phyloP scores from a whole-genome alignment of 2,329 filamentous ascomycete species.

The Aspergillus ochraceus region DNA sequence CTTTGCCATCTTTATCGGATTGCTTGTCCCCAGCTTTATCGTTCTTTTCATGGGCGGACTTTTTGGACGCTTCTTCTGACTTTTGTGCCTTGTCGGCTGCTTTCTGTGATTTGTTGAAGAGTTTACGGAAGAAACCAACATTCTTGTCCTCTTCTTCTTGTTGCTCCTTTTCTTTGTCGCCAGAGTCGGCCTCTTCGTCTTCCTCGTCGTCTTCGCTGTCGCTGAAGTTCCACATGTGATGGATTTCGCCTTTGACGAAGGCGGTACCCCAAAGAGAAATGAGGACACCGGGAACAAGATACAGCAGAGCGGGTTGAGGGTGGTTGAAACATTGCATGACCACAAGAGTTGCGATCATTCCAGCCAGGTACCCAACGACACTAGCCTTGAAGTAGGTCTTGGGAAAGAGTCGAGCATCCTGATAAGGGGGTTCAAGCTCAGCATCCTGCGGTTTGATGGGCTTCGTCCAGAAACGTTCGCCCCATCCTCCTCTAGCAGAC shows the following conservation, averaged over 20 bases:
- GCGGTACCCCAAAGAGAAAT: constrained; percentile 74
- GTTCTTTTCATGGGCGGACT: neutral
- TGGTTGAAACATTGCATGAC: constrained; percentile 77
- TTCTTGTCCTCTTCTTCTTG: constrained; percentile 47
- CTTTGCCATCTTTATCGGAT: constrained; percentile 27
- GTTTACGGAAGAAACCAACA: constrained; percentile 26
- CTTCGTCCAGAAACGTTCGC: constrained; percentile 76
- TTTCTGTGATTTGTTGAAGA: constrained; percentile 26
- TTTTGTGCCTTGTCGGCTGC: constrained; percentile 5
- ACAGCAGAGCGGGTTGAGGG: constrained; percentile 86
- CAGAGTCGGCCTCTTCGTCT: constrained; percentile 17
- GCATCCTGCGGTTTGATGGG: constrained; percentile 24
- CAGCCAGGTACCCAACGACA: constrained; percentile 72
- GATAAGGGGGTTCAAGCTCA: constrained; percentile 35
- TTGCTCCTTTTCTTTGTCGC: constrained; percentile 13
- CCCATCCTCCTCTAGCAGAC: constrained; percentile 73
- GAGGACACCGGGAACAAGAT: constrained; percentile 85
- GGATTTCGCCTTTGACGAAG: constrained; percentile 67
- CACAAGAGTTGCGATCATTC: constrained; percentile 73
- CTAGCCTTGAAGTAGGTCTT: constrained; percentile 85
- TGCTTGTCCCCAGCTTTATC: constrained; percentile 8
- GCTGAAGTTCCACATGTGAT: constrained; percentile 76
- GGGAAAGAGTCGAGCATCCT: constrained; percentile 57
- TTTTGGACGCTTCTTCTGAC: neutral
- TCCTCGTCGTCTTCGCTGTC: constrained; percentile 57